Base-by-base conservation (phyloP, 768 basidiomycete genomes). In the Bullera alba region DNA sequence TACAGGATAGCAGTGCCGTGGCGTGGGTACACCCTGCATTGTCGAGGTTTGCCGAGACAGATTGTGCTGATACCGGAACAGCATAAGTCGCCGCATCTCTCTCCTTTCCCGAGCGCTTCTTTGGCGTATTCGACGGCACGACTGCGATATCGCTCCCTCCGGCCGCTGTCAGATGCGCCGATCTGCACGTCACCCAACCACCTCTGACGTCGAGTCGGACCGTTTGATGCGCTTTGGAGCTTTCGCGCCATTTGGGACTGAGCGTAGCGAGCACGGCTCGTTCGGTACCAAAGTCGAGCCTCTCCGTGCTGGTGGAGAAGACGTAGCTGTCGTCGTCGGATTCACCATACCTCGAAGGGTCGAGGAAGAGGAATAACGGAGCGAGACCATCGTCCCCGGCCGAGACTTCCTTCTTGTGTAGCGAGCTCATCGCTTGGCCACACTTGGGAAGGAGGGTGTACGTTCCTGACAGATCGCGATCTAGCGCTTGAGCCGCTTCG, bases 381-480 rank as follows among this genome's bases (percentile, higher is more conserved):
- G 84, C 83, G 25, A 81, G 72, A 5, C 72, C 64, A 2, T 48
- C 58, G n/a, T 82, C 80, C n/a, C 75, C 76, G 0, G 69, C 48
- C 8, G 71, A 70, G 15, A 69, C 43, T 21, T 76, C 65, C 56
- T 80, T 83, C 71, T 80, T 83, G 73, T 93, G 89, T 41, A 96
- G 76, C 19, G 85, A 85, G 22, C 79, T 78, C 65, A 86, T 88
- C 6, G 92, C 88, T 1, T 87, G 88, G 5, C 91, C 90, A 50
- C 92, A 96, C 66, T 83, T 84, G 56, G 86, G 83, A 46, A 91
- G 76, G 42, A 91, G 81, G 22, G 75, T 72, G 65, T 95, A 96
- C 1, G 74, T 76, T 4, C 92, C 92, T 5, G 84, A 82, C 38
- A 95, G 83, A 64, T 87, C 81, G 39, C 84, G 82, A 69, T 93